Evolutionary conservation across 2,329 filamentous ascomycete genomes (phyloP), one percentile per base, ranked within the genome.

Genomic region (Sporothrix inflata): DNA sequence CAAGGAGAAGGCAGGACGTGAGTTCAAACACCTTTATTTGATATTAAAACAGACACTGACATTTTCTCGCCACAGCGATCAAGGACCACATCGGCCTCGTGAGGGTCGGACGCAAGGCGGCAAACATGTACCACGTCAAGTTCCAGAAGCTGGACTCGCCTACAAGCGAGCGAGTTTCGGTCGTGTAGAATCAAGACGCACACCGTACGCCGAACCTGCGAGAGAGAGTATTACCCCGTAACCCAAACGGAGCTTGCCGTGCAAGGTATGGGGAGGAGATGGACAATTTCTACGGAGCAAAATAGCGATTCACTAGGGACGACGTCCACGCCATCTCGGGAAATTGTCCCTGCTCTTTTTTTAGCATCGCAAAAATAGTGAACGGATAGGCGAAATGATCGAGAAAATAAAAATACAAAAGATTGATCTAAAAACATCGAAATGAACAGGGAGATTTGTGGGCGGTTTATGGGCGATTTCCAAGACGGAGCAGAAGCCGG

Each of bases 1-100:
- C 4, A 77, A 77, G 73, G 72, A 38, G 8, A 60, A 66, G 27
- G 60, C 47, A 19, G 74, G 69, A 34, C 69, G 72, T 73, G 51
- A 49, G 71, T 72, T 45, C 3, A 63, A 5, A 11, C 24, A 38
- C 55, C 34, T 38, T 21, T 34, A 4, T 21, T 55, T 30, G 19
- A 5, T 8, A 21, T 8, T 49, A 19, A 30, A 4, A 55, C 21
- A 30, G 6, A 53, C 24, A 4, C 51, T 55, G 14, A 55, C 51
- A 30, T 30, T 30, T 30, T 55, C 51, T 55, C 24, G 7, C 11
- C 21, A 55, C 7, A 71, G 72, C 67, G 5, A 71, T 73, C 47
- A 14, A 40, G 40, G 65, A 66, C 24, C 71, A 74, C 38, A 73
- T 74, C 9, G 30, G 19, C 6, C 71, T 72, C 4, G 40, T 74